Percentiles rank a stretch among this genome's conserved stretches.
Evolutionary conservation across 202 grass and related monocot species (phyloP).

Genomic region (Cymbopogon flexuosus): DNA sequence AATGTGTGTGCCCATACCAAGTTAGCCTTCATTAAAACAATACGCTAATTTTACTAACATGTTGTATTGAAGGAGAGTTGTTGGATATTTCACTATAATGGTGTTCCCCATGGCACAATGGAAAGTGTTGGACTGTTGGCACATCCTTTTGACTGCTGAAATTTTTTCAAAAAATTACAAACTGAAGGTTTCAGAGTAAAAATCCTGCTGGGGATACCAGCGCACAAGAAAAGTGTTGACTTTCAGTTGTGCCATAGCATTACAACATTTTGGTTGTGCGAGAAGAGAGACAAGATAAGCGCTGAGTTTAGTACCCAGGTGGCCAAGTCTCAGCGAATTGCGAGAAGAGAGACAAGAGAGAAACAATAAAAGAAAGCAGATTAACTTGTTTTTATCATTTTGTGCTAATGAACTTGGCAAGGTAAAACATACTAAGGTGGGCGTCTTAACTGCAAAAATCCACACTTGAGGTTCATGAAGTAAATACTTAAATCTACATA

Average conservation of each 20-base stretch:
- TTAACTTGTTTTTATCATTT: neutral
- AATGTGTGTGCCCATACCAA: neutral
- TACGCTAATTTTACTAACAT: neutral
- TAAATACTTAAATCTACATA: neutral
- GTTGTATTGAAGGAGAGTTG: neutral
- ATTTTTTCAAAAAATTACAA: neutral
- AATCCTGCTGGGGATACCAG: neutral
- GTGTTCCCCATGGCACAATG: conserved; percentile 13
- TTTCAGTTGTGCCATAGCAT: neutral
- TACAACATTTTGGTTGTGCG: neutral
- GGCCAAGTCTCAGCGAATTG: neutral
- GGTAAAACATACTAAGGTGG: conserved; percentile 1
- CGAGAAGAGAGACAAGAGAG: neutral
- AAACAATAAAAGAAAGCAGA: neutral
- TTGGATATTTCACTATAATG: neutral
- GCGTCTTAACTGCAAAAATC: neutral
- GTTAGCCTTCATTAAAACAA: neutral
- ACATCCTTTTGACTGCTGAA: neutral
- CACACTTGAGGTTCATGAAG: neutral
- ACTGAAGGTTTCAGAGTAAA: neutral
- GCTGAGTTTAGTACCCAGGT: conserved; percentile 15
- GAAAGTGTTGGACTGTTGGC: neutral
- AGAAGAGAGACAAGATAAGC: neutral
- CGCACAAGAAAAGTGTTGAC: neutral
- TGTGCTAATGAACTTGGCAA: neutral